Evolutionary conservation across 2,329 filamentous ascomycete genomes (phyloP).

Genomic region (Ceratocystiopsis sp.): DNA sequence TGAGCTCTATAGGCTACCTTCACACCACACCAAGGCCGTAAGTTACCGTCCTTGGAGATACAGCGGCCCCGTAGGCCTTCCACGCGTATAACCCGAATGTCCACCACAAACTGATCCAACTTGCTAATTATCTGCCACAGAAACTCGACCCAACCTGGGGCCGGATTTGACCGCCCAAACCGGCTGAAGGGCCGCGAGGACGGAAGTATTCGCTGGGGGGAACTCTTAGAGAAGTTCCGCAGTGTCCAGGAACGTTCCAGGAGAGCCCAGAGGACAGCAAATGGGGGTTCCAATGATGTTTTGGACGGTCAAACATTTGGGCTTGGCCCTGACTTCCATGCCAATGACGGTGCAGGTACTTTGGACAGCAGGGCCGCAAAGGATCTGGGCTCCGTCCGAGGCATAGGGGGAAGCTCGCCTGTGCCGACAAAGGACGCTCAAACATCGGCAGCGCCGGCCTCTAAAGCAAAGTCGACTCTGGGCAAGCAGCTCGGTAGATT

Average conservation of each 20-base stretch:
- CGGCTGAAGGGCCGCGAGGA: slow-evolving; percentile 72
- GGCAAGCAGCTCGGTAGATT: slow-evolving; percentile 53
- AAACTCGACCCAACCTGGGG: slow-evolving; percentile 28
- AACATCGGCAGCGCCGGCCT: slow-evolving; percentile 24
- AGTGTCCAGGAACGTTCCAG: slow-evolving; percentile 75
- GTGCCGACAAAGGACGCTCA: slow-evolving; percentile 26
- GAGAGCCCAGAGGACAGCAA: slow-evolving; percentile 44
- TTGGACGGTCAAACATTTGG: slow-evolving; percentile 28
- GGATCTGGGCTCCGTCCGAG: slow-evolving; percentile 24
- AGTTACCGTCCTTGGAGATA: slow-evolving; percentile 18
- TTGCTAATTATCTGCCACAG: slow-evolving; percentile 14
- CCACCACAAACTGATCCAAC: slow-evolving; percentile 5
- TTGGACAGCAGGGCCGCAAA: slow-evolving; percentile 23
- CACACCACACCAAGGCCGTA: slow-evolving; percentile 69
- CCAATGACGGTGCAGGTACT: slow-evolving; percentile 23
- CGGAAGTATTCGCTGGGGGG: slow-evolving; percentile 72
- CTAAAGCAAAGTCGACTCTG: slow-evolving; percentile 45
- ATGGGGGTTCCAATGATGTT: slow-evolving; percentile 22
- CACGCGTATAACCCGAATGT: too few species aligned
- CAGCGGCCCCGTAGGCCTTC: too few species aligned
- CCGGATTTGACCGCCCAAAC: slow-evolving; percentile 55
- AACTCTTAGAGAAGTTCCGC: slow-evolving; percentile 88
- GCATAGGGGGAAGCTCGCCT: neutral
- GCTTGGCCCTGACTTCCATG: slow-evolving; percentile 17
- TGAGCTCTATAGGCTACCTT: slow-evolving; percentile 90